These are phyloP conservation scores for Arthroderma sp. DNA, from an alignment of 2,329 filamentous ascomycete species.

Conservation along the genomic window DNA sequence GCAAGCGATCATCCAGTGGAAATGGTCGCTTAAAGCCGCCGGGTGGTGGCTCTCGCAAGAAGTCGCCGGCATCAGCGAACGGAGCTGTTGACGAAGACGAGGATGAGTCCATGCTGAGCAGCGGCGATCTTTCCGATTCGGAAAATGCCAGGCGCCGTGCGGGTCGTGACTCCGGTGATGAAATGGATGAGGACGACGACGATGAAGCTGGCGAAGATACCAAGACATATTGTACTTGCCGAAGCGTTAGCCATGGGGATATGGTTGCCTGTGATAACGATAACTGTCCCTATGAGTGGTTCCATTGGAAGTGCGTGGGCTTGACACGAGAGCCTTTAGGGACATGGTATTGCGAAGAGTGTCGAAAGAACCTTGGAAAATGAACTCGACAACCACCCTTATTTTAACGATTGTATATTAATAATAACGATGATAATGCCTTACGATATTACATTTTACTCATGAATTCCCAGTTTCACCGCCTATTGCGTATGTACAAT, in stretches of 20 bases:
- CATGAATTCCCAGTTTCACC: too few species aligned
- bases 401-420: too few species aligned
- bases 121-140: conserved; percentile 36
- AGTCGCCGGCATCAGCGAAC: conserved; percentile 23
- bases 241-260: conserved; percentile 51
- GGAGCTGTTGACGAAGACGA: conserved; percentile 31
- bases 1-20: conserved; percentile 31
- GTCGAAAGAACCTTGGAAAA: conserved; percentile 29
- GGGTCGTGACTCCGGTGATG: conserved; percentile 23
- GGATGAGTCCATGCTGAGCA: conserved; percentile 42
- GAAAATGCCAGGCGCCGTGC: conserved; percentile 20
- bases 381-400: conserved; percentile 5
- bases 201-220: conserved; percentile 44
- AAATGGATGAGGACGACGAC: conserved; percentile 35
- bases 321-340: conserved; percentile 47
- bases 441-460: too few species aligned
- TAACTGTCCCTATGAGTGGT: conserved; percentile 52
- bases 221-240: conserved; percentile 53
- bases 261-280: conserved; percentile 59
- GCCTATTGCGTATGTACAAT: too few species aligned
- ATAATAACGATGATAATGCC: too few species aligned
- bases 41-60: conserved; percentile 22
- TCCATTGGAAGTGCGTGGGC: conserved; percentile 52
- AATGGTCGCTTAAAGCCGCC: conserved; percentile 23
- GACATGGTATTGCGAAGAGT: conserved; percentile 45